phyloP scores from a whole-genome alignment of 2,329 filamentous ascomycete species.

The Fusarium sp. region DNA sequence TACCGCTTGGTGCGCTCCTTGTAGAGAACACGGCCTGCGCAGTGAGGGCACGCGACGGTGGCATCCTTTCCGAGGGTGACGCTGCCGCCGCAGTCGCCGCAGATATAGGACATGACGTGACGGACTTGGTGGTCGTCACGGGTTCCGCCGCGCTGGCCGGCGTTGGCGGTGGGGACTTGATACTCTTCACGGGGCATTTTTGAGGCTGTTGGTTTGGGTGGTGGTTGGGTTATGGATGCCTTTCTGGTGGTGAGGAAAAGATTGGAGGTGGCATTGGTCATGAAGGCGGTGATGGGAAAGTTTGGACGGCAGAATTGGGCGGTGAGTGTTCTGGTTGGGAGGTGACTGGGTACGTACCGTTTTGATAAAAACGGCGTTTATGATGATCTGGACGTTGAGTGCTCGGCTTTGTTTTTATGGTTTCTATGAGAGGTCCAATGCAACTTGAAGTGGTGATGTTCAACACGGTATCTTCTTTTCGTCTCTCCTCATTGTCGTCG shows the following conservation, averaged over 20 bases:
- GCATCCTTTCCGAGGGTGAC: constrained; percentile 58
- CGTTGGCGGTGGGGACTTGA: constrained; percentile 71
- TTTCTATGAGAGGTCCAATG: background rate
- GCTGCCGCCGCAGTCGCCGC: constrained; percentile 57
- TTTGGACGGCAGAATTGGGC: constrained; percentile 44
- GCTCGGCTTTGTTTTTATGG: background rate
- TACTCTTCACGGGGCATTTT: constrained; percentile 79
- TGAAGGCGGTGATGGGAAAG: constrained; percentile 38
- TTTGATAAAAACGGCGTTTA: background rate
- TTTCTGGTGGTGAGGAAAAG: constrained; percentile 29
- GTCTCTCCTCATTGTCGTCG: no score
- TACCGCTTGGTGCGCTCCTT: constrained; percentile 98
- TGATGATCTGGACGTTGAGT: background rate
- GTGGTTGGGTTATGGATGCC: background rate
- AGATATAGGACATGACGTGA: constrained; percentile 53
- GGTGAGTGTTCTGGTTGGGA: constrained; percentile 15
- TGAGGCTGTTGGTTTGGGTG: constrained; percentile 5
- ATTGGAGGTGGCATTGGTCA: constrained; percentile 37
- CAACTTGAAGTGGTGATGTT: no score
- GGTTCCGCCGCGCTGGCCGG: constrained; percentile 56
- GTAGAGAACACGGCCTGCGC: constrained; percentile 94
- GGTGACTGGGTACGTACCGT: background rate
- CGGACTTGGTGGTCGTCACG: constrained; percentile 53
- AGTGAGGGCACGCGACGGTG: constrained; percentile 64
- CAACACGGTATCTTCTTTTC: background rate